These are phyloP conservation scores for Pistacia atlantica DNA, from an alignment of 345 rosid genomes.

Conservation along the genomic window DNA sequence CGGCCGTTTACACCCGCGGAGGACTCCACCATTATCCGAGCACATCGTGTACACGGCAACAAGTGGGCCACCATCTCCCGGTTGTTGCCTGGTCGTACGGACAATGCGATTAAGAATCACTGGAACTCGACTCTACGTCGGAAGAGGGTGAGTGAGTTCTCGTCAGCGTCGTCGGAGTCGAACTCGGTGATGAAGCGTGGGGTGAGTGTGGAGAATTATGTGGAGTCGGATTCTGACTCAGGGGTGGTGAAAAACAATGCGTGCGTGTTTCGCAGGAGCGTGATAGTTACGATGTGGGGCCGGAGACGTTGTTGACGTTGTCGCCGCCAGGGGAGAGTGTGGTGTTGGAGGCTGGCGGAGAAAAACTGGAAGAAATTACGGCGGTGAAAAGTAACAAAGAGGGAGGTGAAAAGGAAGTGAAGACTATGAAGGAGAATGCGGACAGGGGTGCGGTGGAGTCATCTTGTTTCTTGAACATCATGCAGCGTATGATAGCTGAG, in stretches of 20 bases:
- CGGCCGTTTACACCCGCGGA: conserved; percentile 61
- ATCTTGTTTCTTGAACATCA: conserved; percentile 39
- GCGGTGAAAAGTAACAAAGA: conserved; percentile 12
- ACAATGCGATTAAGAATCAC: conserved; percentile 68
- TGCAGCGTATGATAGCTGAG: conserved; percentile 53
- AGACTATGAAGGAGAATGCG: background rate
- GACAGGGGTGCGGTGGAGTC: conserved; percentile 26
- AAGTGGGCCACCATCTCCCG: conserved; percentile 76
- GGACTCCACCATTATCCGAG: conserved; percentile 51
- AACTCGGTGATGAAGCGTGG: conserved; percentile 29
- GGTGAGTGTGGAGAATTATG: conserved; percentile 7
- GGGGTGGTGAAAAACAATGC: conserved; percentile 34
- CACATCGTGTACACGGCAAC: conserved; percentile 58
- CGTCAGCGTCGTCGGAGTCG: conserved; percentile 40
- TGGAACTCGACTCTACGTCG: conserved; percentile 67
- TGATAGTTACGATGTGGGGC: conserved; percentile 20
- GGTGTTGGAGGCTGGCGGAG: background rate
- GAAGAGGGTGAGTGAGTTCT: conserved; percentile 24
- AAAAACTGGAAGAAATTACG: conserved; percentile 9
- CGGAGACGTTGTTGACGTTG: conserved; percentile 42
- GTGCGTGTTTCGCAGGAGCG: conserved; percentile 22
- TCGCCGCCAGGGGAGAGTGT: conserved; percentile 49
- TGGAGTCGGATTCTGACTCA: conserved; percentile 30
- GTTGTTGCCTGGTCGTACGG: conserved; percentile 64
- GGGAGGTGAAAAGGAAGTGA: background rate